Percentiles rank a stretch among this genome's conserved stretches.
phyloP scores from a whole-genome alignment of 768 basidiomycete genomes.

The Mycena polygramma region DNA sequence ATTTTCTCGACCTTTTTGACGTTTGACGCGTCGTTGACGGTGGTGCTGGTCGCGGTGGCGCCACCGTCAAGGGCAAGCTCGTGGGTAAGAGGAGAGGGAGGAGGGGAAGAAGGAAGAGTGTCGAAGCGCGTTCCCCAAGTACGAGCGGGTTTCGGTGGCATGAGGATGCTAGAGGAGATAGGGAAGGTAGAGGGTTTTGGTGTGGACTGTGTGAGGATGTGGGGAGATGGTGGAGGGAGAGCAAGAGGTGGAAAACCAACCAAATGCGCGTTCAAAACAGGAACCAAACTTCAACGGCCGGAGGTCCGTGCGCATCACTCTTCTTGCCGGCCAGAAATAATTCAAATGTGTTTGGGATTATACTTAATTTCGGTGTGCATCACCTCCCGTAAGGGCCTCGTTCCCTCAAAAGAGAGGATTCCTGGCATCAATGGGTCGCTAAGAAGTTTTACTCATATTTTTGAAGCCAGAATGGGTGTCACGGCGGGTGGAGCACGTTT shows the following conservation, averaged over 20 bases:
- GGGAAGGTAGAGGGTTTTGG: constrained; percentile 38
- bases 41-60: constrained; percentile 32
- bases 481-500: constrained; percentile 56
- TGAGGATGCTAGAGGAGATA: constrained; percentile 46
- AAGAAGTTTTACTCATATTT: background rate
- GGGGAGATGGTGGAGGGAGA: constrained; percentile 39
- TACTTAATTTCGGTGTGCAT: constrained; percentile 19
- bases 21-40: constrained; percentile 40
- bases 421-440: constrained; percentile 21
- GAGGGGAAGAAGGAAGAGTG: constrained; percentile 65
- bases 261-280: constrained; percentile 18
- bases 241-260: constrained; percentile 29
- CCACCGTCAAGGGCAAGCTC: constrained; percentile 37
- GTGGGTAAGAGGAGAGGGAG: constrained; percentile 49
- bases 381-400: constrained; percentile 24
- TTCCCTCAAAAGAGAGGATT: constrained; percentile 21
- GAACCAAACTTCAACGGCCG: constrained; percentile 20
- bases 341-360: constrained; percentile 11
- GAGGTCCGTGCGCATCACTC: background rate
- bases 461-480: constrained; percentile 5
- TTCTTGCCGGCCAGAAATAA: constrained; percentile 16
- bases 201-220: constrained; percentile 36
- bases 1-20: constrained; percentile 60
- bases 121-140: constrained; percentile 84
- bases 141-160: constrained; percentile 61